phyloP scores from a whole-genome alignment of 2,329 filamentous ascomycete species.

The Sclerotinia glacialis region DNA sequence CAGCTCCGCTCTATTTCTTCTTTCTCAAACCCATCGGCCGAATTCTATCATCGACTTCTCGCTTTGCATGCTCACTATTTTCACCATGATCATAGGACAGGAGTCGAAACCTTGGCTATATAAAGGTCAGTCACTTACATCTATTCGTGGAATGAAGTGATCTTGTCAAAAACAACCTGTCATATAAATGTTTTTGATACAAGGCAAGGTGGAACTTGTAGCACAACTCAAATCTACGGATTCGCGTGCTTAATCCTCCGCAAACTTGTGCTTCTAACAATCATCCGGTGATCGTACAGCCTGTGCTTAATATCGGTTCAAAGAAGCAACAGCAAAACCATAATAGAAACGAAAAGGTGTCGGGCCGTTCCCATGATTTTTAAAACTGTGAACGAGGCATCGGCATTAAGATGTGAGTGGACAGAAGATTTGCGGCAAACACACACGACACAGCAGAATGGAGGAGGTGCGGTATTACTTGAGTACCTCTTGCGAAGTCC shows the following conservation, averaged over 20 bases:
- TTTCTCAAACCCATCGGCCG: not conserved
- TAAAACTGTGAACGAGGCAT: not conserved
- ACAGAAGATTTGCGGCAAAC: not conserved
- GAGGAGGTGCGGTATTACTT: not conserved
- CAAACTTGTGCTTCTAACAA: no score
- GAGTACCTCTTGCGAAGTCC: not conserved
- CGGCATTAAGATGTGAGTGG: not conserved
- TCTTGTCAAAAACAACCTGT: not conserved
- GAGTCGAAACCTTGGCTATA: not conserved
- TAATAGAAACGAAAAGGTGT: not conserved
- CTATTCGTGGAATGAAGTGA: not conserved
- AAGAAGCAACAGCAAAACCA: not conserved
- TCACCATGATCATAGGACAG: not conserved
- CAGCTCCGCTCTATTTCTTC: not conserved
- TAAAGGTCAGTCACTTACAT: not conserved
- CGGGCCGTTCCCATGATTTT: not conserved
- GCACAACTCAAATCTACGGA: not conserved
- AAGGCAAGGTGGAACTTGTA: not conserved
- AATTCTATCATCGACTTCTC: no score
- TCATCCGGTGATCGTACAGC: no score
- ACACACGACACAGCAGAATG: not conserved
- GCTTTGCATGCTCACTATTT: not conserved
- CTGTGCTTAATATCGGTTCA: not conserved
- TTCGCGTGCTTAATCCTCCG: not conserved
- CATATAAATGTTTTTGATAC: not conserved